phyloP scores from a whole-genome alignment of 108 stramenopile species.

The Nitzschia palea region DNA sequence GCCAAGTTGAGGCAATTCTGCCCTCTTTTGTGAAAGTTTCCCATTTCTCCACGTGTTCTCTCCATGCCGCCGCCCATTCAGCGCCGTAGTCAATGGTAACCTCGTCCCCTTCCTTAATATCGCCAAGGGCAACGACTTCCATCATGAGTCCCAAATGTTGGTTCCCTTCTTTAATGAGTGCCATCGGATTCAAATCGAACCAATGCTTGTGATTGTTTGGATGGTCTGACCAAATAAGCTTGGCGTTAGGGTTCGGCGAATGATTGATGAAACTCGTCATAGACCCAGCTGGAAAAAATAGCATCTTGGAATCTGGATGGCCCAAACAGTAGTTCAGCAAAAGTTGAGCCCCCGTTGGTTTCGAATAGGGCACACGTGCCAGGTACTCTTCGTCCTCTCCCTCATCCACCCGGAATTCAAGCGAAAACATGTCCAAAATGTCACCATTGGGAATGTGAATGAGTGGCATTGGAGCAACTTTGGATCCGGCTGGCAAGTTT shows the following conservation, averaged over 20 bases:
- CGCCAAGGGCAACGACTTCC: constrained; percentile 72
- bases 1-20: constrained; percentile 27
- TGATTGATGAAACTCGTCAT: constrained; percentile 75
- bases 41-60: constrained; percentile 40
- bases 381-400: constrained; percentile 29
- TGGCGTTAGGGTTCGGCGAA: constrained; percentile 63
- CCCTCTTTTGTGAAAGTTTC: constrained; percentile 45
- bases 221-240: constrained; percentile 74
- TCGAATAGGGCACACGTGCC: constrained; percentile 15
- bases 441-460: constrained; percentile 57
- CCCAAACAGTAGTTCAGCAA: constrained; percentile 69
- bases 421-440: constrained; percentile 51
- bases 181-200: constrained; percentile 44
- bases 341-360: constrained; percentile 48
- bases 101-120: constrained; percentile 67
- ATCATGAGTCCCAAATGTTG: constrained; percentile 61
- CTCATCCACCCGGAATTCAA: constrained; percentile 28
- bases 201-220: constrained; percentile 46
- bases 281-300: constrained; percentile 66
- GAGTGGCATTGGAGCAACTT: constrained; percentile 74
- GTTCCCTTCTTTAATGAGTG: constrained; percentile 43
- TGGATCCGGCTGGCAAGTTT: constrained; percentile 50
- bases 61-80: constrained; percentile 79
- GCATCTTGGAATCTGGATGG: constrained; percentile 67
- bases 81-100: constrained; percentile 80